Base-by-base conservation (phyloP, 2,329 filamentous ascomycete genomes). In the Exophiala sp. region DNA sequence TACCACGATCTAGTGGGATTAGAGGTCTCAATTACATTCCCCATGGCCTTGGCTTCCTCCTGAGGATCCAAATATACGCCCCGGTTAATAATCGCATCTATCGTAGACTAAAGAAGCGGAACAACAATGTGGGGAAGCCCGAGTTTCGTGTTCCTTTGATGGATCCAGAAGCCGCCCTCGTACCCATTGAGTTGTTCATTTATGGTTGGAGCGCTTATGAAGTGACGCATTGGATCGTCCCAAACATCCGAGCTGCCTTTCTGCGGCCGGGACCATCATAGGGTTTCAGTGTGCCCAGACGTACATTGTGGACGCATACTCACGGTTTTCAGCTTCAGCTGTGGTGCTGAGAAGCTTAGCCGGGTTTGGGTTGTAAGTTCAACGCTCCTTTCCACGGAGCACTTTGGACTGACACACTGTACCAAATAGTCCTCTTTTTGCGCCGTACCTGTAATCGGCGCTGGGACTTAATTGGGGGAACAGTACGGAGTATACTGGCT, bases 21-120 rank as follows among this genome's bases (percentile, higher is more conserved):
- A 82, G 79, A n/a, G 81, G 81, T 0, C 66, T 87, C 0, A 84
- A 87, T 66, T 87, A 85, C 67, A 76, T 86, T 36, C 80, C 84
- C 8, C 76, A 82, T 16, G 82, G 80, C 0, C 38, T 86, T 0
- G 86, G 86, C 1, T 86, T 87, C 68, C 75, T 84, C 51, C 65
- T 79, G 0, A 83, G 78, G 6, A 72, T 76, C 0, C 77, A 82
- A 54, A 60, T 80, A 54, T 72, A 69, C 45, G 76, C 76, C 3
- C 76, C 72, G 0, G 55, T 79, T 14, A 81, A 77, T 65, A 78
- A 81, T 60, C 65, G 67, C 18, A 71, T 81, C 52, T 81, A 81
- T 62, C 68, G 72, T 14, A 68, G 63, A 3, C 67, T 81, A 3
- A 79, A 78, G 59, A 63, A 63, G 10, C 65, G 65, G 16, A 79